Evolutionary conservation across 1,284 basidiomycete genomes (phyloP), one percentile per base, ranked within the genome.

Genomic region (Ustilago vetiveriae): DNA sequence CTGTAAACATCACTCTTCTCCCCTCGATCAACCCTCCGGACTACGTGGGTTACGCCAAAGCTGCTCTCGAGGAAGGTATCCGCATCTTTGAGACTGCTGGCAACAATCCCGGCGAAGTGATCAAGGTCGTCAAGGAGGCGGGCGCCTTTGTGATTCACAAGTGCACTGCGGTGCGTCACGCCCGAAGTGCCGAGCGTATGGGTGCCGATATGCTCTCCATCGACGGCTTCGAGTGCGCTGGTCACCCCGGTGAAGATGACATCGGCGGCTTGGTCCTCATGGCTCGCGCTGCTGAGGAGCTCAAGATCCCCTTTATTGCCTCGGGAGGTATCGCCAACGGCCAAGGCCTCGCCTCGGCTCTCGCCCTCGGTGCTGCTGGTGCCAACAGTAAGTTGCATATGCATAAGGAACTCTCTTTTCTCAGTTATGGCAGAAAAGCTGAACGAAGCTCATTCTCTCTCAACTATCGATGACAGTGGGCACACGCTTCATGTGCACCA

Each of bases 201-300:
- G 92, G 92, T 4, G 92, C 91, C 21, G 92, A 96, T 83, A 85
- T 92, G 47, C 81, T 96, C 26, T 75, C 71, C 38, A 81, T 81
- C 45, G 79, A 81, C 44, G 79, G 79, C 22, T 77, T 76, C 27
- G 79, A 91, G 47, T 90, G 90, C 79, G 92, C 92, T 33, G 94
- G 94, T 26, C 92, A 96, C 82, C 94, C 93, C 6, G 94, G 94
- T 63, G 94, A 97, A 80, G 91, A 96, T 54, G 94, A 97, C 82
- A 91, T 96, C 30, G 92, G 92, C 10, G 92, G 91, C 6, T 80
- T 97, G n/a, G 89, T 96, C 5, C 83, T 97, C 82, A 90, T 93
- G 74, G 94, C 94, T 3, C 87, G 92, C 49, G 92, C 94, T 1
- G 90, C 90, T 2, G 88, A 92, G 76, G 91, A 94, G 75, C 85